phyloP scores from a whole-genome alignment of 2,329 filamentous ascomycete genomes.

The Cyphellophora europaea region DNA sequence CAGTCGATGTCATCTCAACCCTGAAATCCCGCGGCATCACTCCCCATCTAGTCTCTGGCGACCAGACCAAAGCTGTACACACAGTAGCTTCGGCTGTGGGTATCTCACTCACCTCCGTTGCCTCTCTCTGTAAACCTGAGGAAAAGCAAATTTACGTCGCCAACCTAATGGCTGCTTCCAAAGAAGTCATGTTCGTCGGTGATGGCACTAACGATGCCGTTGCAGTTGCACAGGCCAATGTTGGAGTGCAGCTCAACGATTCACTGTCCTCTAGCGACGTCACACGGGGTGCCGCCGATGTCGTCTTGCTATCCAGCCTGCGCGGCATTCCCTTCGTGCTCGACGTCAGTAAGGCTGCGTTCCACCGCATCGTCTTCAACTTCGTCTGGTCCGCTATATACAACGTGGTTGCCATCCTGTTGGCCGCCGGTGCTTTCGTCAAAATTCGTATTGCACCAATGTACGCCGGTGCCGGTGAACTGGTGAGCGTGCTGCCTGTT shows the following conservation, averaged over 20 bases:
- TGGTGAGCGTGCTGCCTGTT: constrained; percentile 66
- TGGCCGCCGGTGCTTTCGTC: constrained; percentile 59
- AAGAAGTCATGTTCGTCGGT: constrained; percentile 56
- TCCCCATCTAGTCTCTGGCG: constrained; percentile 49
- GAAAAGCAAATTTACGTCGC: constrained; percentile 47
- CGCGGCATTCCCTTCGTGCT: constrained; percentile 50
- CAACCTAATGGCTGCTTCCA: constrained; percentile 20
- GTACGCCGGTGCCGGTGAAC: constrained; percentile 61
- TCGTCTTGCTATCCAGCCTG: constrained; percentile 55
- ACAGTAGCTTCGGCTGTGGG: constrained; percentile 34
- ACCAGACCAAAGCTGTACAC: constrained; percentile 41
- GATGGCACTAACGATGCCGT: constrained; percentile 74
- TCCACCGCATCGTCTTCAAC: constrained; percentile 52
- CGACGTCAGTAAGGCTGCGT: constrained; percentile 37
- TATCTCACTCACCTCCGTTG: constrained; percentile 31
- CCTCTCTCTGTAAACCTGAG: constrained; percentile 39
- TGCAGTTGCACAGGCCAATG: constrained; percentile 59
- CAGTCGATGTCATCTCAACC: constrained; percentile 40
- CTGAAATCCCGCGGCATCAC: constrained; percentile 39
- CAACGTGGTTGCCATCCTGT: constrained; percentile 58
- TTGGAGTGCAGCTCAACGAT: constrained; percentile 61
- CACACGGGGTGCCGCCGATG: constrained; percentile 57
- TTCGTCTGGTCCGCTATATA: constrained; percentile 63
- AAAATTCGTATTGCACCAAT: constrained; percentile 48
- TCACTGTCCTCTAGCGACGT: constrained; percentile 46